phyloP scores from a whole-genome alignment of 495 filamentous ascomycete genomes.

The Neurospora africana region DNA sequence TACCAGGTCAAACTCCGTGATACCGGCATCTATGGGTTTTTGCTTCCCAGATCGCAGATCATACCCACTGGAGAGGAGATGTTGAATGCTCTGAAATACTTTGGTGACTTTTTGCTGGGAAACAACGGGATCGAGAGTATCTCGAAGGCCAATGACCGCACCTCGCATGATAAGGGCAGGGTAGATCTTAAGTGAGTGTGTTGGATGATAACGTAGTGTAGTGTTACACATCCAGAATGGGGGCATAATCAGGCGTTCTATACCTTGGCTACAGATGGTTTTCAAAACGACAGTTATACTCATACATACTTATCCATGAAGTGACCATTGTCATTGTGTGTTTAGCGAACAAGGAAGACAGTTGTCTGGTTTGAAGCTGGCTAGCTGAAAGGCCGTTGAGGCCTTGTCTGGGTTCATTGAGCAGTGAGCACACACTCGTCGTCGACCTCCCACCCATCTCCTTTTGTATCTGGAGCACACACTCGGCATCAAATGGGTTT shows the following conservation, averaged over 20 bases:
- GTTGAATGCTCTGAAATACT: constrained; percentile 67
- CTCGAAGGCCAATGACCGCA: neutral
- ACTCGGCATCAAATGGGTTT: neutral
- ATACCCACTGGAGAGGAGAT: constrained; percentile 82
- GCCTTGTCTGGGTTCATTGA: neutral
- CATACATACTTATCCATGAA: neutral
- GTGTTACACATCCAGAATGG: constrained; percentile 5
- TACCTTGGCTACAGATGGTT: neutral
- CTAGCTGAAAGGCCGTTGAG: neutral
- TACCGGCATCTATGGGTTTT: constrained; percentile 86
- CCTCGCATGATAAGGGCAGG: constrained; percentile 3
- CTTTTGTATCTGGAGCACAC: neutral
- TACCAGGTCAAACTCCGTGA: constrained; percentile 95
- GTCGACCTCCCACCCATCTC: neutral
- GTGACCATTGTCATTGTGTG: neutral
- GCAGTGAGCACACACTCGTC: neutral
- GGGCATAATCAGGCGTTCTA: neutral
- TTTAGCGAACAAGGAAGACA: neutral
- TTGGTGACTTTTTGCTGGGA: constrained; percentile 65
- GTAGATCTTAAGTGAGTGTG: neutral
- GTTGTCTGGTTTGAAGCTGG: neutral
- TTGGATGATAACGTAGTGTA: constrained; percentile 12
- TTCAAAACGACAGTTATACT: neutral
- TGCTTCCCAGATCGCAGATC: constrained; percentile 80
- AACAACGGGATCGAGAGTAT: constrained; percentile 47